Evolutionary conservation across 495 filamentous ascomycete species (phyloP).

Genomic region (Xylaria palmicola): DNA sequence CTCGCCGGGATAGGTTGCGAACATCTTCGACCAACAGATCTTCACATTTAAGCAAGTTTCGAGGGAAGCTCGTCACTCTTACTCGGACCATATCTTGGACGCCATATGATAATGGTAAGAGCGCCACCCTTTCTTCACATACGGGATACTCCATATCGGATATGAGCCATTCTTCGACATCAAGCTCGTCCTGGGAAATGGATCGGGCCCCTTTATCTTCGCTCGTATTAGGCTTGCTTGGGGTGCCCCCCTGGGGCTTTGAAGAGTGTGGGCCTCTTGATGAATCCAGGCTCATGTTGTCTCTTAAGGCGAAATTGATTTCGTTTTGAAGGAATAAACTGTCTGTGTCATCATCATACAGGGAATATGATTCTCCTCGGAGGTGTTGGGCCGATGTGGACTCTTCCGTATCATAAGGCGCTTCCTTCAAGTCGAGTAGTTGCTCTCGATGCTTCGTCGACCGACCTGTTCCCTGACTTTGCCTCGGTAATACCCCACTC

Average conservation of each 20-base stretch:
- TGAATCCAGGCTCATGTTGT: neutral
- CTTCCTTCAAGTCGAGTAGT: neutral
- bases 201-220: neutral
- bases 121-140: neutral
- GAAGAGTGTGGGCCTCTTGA: too few species aligned
- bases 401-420: constrained; percentile 11
- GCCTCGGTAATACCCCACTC: neutral
- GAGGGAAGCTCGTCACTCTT: constrained; percentile 30
- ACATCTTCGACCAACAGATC: constrained; percentile 49
- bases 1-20: constrained; percentile 43
- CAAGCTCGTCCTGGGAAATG: constrained; percentile 25
- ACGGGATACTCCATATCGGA: constrained; percentile 10
- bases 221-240: neutral
- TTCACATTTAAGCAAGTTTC: constrained; percentile 46
- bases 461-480: neutral
- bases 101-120: constrained; percentile 11
- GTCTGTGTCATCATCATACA: neutral
- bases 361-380: neutral
- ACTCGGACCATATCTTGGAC: constrained; percentile 28
- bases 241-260: constrained; percentile 18
- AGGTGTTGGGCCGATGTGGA: neutral
- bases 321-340: neutral
- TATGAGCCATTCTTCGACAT: constrained; percentile 29
- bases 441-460: constrained; percentile 2
- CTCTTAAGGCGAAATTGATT: neutral